A percentile compares a stretch with the other conserved stretches of the same genome.
Evolutionary conservation across 805 yeast species (phyloP).

Genomic region (Myxozyma udenii): DNA sequence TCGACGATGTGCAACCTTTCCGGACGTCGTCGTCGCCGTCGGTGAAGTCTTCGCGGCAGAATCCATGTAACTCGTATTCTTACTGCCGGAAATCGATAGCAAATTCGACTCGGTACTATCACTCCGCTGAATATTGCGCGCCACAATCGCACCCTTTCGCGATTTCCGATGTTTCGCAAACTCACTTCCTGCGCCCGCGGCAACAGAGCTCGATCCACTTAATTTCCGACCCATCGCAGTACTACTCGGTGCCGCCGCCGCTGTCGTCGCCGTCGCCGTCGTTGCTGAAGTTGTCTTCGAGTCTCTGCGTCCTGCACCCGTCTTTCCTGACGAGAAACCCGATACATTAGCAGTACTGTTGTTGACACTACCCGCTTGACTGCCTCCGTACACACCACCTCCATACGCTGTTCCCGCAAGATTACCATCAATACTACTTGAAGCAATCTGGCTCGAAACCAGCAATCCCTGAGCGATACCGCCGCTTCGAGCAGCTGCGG

Average conservation of each 20-base stretch:
- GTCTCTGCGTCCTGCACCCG: too few species aligned
- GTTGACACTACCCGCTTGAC: background rate
- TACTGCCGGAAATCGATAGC: conserved; percentile 8
- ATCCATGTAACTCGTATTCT: background rate
- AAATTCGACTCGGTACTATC: background rate
- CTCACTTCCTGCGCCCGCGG: background rate
- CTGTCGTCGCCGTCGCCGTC: too few species aligned
- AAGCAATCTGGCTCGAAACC: conserved; percentile 12
- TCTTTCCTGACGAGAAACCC: background rate
- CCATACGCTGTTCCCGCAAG: conserved; percentile 13
- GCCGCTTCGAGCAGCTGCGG: background rate
- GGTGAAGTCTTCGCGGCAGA: background rate
- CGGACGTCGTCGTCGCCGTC: background rate
- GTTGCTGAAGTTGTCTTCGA: too few species aligned
- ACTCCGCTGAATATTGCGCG: conserved; percentile 7
- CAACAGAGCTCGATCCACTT: conserved; percentile 2
- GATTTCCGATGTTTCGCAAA: conserved; percentile 20
- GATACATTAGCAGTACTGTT: background rate
- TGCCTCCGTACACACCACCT: conserved; percentile 1
- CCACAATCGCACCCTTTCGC: conserved; percentile 22
- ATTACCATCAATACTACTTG: background rate
- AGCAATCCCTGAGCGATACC: conserved; percentile 20
- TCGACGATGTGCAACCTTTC: background rate
- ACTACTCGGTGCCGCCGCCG: background rate
- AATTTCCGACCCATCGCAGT: background rate